Evolutionary conservation across 148 eudicot genomes (phyloP), one percentile per base, ranked within the genome.

Genomic region (Silene conica): DNA sequence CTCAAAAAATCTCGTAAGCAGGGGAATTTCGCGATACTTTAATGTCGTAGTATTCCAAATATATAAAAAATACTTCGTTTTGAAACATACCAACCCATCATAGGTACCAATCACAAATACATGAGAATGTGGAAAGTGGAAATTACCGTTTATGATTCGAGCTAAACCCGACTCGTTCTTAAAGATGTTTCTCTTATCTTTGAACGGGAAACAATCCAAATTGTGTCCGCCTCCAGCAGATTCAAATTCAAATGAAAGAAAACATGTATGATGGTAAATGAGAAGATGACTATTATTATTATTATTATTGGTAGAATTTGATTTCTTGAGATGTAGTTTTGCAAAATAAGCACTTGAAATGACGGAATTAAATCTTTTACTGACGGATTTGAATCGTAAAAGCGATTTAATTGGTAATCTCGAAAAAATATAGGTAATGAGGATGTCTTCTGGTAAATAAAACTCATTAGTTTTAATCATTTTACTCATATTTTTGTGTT

Each of bases 301-400:
- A 41, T 43, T 68, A 22, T 68, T 41, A 12, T 48, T 11, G 41
- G 19, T 10, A 3, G 71, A 20, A 68, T 52, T 8, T 59, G 63
- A 45, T 41, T 20, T n/a, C 8, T n/a, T 68, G 71, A 68, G 54
- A 21, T 68, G 71, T 2, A 45, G 21, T 18, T n/a, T 15, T 6
- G 22, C 55, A 21, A 68, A 68, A 18, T 41, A 38, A 38, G 55
- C 56, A 23, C 28, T 68, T 7, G 71, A 68, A 68, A 68, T 68
- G 9, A 45, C 11, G 71, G 71, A 38, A 38, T 68, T 8, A 50
- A 50, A 68, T 41, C 45, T 41, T 45, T 68, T 68, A 15, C 16
- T 38, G 45, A 68, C 71, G 13, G 26, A 38, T 18, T 68, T 68
- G 23, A 68, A 45, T 38, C 55, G 18, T 68, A 68, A 9, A 2